A percentile compares a stretch with the other conserved stretches of the same genome.
Evolutionary conservation across 2,329 filamentous ascomycete species (phyloP).

Genomic region (Penicillium palitans): DNA sequence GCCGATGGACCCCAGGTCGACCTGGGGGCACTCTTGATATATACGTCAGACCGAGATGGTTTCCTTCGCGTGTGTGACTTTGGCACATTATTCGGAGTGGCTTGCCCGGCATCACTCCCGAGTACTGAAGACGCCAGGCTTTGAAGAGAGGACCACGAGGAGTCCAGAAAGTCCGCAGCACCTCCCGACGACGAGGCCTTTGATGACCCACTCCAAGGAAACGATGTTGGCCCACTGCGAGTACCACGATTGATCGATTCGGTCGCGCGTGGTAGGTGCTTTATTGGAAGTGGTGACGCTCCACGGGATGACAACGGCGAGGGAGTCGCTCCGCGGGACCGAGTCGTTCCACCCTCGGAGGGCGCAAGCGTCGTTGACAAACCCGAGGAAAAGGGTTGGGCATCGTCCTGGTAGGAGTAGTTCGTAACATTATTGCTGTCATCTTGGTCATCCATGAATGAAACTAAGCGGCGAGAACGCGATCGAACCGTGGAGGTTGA

Average conservation of each 20-base stretch:
- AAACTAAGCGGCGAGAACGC: constrained; percentile 46
- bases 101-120: constrained; percentile 40
- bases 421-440: constrained; percentile 27
- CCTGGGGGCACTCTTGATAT: constrained; percentile 29
- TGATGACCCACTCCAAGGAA: constrained; percentile 28
- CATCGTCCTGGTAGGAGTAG: constrained; percentile 27
- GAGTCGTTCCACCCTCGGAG: constrained; percentile 23
- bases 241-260: constrained; percentile 26
- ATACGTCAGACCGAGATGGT: constrained; percentile 39
- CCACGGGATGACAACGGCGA: constrained; percentile 40
- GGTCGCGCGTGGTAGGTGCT: constrained; percentile 37
- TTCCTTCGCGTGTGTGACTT: constrained; percentile 37
- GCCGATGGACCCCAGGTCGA: constrained; percentile 47
- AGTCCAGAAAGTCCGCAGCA: constrained; percentile 44
- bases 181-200: constrained; percentile 29
- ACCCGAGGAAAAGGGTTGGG: constrained; percentile 31
- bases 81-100: constrained; percentile 28
- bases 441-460: constrained; percentile 42
- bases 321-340: constrained; percentile 45
- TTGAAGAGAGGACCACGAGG: constrained; percentile 52
- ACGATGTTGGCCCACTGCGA: constrained; percentile 24
- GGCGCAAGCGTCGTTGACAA: constrained; percentile 30
- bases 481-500: constrained; percentile 45
- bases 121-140: constrained; percentile 51
- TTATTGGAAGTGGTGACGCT: constrained; percentile 42